Percentiles rank a stretch among this genome's conserved stretches.
These are phyloP conservation scores for Russula griseocarnosa DNA, from an alignment of 768 basidiomycete species.

Conservation along the genomic window DNA sequence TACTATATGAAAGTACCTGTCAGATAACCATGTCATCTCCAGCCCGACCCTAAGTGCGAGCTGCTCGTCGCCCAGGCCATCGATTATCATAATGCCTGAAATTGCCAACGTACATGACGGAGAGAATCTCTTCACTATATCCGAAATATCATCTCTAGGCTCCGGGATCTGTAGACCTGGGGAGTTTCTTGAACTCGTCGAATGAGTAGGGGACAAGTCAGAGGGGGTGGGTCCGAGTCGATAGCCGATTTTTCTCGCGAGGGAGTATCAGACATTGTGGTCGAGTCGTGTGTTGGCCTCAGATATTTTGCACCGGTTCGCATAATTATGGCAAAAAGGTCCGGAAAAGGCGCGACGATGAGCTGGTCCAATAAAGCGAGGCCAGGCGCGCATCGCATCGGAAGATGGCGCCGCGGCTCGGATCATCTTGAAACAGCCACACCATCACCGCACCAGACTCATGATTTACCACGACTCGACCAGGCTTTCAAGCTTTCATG, in stretches of 20 bases:
- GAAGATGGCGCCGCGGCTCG: no score
- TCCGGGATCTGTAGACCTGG: constrained; percentile 43
- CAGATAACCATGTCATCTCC: constrained; percentile 6
- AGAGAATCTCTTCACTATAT: constrained; percentile 72
- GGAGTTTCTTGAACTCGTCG: constrained; percentile 11
- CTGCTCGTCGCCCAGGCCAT: not conserved
- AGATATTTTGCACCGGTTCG: no score
- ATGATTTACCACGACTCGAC: no score
- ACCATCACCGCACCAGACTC: no score
- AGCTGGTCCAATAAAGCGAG: no score
- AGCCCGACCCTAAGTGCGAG: not conserved
- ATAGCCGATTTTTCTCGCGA: not conserved
- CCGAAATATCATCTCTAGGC: constrained; percentile 70
- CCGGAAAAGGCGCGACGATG: no score
- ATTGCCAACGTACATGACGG: constrained; percentile 54
- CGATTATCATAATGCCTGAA: not conserved
- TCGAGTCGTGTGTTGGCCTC: not conserved
- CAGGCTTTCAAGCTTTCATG: no score
- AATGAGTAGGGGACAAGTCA: not conserved
- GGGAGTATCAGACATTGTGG: constrained; percentile 4
- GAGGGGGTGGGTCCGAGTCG: not conserved
- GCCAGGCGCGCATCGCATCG: no score
- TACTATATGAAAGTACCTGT: constrained; percentile 44
- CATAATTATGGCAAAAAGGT: no score
- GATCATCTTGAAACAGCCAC: no score